Evolutionary conservation across 495 filamentous ascomycete species (phyloP), one percentile per base, ranked within the genome.

Genomic region (Corynascus novoguineensis): DNA sequence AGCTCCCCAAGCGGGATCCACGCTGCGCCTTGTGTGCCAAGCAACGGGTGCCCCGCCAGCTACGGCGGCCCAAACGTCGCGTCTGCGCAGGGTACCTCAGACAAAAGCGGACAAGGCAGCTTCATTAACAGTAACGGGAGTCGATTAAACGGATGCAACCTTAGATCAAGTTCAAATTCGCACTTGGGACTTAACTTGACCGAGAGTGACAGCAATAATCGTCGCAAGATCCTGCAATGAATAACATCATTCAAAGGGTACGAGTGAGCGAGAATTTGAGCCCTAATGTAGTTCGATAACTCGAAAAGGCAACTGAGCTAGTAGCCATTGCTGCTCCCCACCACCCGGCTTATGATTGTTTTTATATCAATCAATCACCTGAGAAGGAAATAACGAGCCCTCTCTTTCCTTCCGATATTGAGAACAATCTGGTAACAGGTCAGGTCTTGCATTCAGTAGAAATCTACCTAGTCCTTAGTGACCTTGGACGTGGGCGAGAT

Each of bases 1-100:
- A 68, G 64, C 60, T 66, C 54, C 41, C 58, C n/a, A n/a, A 28
- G 42, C 24, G 32, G 42, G 44, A 21, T 40, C 59, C 50, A 50
- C 58, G 42, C 45, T 58, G 53, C 58, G 58, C 58, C 58, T n/a
- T 53, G 61, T 60, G 58, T 40, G 61, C 57, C 61, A 63, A 63
- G 61, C 56, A 44, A 42, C 38, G 49, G 58, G 51, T 41, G 32
- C 44, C 58, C 58, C 48, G 49, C 45, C 38, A 58, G 15, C 17
- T 64, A 62, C 56, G 60, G 64, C 37, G 59, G 58, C 31, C 27
- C 22, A 17, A 10, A 52, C 22, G 4, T 35, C 37, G n/a, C 1
- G 7, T 17, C 12, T 56, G 52, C 32, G 50, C 50, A 54, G 17
- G 34, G 11, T 28, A 19, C 34, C 12, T 21, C 14, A 0, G 28